Evolutionary conservation across 2,329 filamentous ascomycete species (phyloP).

Genomic region (Juglanconis juglandina): DNA sequence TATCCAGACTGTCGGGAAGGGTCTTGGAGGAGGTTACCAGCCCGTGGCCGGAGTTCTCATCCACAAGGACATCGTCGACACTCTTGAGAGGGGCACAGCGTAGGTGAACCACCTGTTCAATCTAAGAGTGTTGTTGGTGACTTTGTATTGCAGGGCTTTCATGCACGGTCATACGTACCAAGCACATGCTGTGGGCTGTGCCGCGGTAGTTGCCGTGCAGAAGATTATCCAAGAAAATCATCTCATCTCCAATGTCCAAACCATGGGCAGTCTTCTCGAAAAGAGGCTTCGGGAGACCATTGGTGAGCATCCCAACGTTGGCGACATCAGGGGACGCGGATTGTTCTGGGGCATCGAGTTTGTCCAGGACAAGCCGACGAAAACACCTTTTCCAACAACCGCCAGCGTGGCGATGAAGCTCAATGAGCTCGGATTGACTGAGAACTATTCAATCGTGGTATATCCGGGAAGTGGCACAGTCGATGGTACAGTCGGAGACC

Average conservation of each 20-base stretch:
- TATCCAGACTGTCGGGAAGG: slow-evolving; percentile 62
- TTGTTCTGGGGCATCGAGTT: slow-evolving; percentile 45
- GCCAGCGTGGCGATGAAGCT: slow-evolving; percentile 31
- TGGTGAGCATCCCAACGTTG: slow-evolving; percentile 35
- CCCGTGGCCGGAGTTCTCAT: slow-evolving; percentile 59
- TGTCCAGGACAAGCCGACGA: slow-evolving; percentile 33
- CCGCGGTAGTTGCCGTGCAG: slow-evolving; percentile 39
- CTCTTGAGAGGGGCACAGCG: slow-evolving; percentile 37
- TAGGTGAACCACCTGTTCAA: slow-evolving; percentile 23
- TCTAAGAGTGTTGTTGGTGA: not conserved
- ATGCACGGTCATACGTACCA: slow-evolving; percentile 59
- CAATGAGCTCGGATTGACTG: slow-evolving; percentile 29
- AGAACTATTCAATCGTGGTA: slow-evolving; percentile 40
- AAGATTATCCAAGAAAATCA: slow-evolving; percentile 32
- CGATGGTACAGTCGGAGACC: slow-evolving; percentile 61
- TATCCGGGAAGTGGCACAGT: slow-evolving; percentile 63
- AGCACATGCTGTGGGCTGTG: slow-evolving; percentile 36
- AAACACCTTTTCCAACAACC: slow-evolving; percentile 30
- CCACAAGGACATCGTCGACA: slow-evolving; percentile 45
- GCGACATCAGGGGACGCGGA: slow-evolving; percentile 40
- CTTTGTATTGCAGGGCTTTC: slow-evolving; percentile 37
- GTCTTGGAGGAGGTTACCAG: slow-evolving; percentile 58
- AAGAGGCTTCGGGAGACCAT: slow-evolving; percentile 28
- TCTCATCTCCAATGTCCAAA: slow-evolving; percentile 33
- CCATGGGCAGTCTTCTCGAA: slow-evolving; percentile 30